Base-by-base conservation (phyloP, 306 rosid species). In the Prinsepia uniflora region DNA sequence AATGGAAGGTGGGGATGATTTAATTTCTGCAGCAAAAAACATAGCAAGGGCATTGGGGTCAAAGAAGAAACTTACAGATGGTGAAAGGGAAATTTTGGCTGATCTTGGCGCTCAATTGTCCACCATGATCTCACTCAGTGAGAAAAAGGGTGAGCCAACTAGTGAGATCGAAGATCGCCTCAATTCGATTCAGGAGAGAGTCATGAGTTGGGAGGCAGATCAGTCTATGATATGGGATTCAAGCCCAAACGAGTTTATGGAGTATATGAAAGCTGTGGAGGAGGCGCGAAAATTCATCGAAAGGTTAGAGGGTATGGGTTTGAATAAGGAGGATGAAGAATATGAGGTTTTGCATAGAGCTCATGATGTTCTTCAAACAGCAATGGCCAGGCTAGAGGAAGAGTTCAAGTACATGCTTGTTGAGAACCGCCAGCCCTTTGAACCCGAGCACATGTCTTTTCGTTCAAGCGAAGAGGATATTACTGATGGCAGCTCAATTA, bases 331-430 rank as follows among this genome's bases (percentile, higher is more conserved):
- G 72, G 89, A 84, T 11, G 77, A 71, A 34, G 87, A 81, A 72
- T 78, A 72, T 13, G 80, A 75, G 81, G 67, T 80, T 18, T 71
- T 82, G 71, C 71, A 78, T 53, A 85, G 72, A 80, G 96, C 89
- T 46, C 79, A 82, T 65, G 94, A 78, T 72, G 84, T 90, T 78
- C 97, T 93, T 73, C 98, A 93, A 72, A 87, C 84, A 4, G 93
- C 98, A 5, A 93, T 93, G 98, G 85, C 84, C 1, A 78, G 87
- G 76, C 90, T 93, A 12, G 98, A 90, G 72, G 97, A 88, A 63
- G 96, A 93, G 81, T 90, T 93, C 63, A 79, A 80, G 66, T 66
- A 82, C 80, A 73, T 93, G 88, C 86, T 93, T 73, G 75, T 84
- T 74, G 84, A 74, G 76, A 88, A 89, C 59, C 82, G 85, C 84